Conservation (phyloP, 1,284 basidiomycete species). For the Phellopilus nigrolimitatus region DNA sequence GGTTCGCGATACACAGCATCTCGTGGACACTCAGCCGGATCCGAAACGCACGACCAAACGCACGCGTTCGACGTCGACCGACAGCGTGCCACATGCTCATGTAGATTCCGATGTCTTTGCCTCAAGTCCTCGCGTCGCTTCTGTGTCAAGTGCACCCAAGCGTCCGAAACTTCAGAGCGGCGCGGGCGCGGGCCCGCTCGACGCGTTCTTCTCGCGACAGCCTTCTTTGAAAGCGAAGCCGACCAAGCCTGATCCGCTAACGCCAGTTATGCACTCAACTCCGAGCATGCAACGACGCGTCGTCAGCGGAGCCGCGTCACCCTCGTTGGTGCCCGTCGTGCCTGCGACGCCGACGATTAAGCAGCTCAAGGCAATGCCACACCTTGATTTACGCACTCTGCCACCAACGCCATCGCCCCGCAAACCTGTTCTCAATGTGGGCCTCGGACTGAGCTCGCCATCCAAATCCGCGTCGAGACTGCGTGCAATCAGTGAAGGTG, state of each 20-base stretch:
- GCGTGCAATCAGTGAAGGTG: conserved; percentile 1
- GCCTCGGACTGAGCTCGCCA: background rate
- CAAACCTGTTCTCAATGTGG: conserved; percentile 2
- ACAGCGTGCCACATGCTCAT: background rate
- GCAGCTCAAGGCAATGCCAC: conserved; percentile 12
- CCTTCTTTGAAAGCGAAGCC: background rate
- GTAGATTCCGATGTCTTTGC: background rate
- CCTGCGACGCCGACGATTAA: conserved; percentile 16
- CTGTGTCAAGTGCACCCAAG: background rate
- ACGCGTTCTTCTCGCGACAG: conserved; percentile 13
- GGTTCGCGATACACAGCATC: background rate
- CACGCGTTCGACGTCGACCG: conserved; percentile 8
- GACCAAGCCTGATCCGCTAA: background rate
- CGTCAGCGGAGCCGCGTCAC: background rate
- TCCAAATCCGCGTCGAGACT: background rate
- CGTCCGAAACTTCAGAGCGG: background rate
- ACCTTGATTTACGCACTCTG: conserved; percentile 16
- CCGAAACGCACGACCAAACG: conserved; percentile 5
- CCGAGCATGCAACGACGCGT: background rate
- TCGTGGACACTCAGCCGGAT: background rate
- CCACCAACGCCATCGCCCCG: conserved; percentile 18
- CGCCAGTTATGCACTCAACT: background rate
- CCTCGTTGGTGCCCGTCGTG: background rate
- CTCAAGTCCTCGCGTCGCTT: no score
- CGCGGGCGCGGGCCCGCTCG: conserved; percentile 2